phyloP scores from a whole-genome alignment of 441 rosid species.

The Breynia disticha region DNA sequence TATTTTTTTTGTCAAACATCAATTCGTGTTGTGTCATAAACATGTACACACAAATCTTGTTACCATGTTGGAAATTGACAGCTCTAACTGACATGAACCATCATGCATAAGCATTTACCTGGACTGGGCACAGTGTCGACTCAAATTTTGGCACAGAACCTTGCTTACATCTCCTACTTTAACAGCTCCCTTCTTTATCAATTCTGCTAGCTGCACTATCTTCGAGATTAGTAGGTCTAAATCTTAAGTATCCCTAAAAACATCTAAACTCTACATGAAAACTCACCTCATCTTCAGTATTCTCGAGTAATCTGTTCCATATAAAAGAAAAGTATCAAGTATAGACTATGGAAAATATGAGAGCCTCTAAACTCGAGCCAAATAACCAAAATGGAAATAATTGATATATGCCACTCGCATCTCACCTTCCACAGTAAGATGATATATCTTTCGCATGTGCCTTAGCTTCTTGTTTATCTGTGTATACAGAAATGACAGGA shows the following conservation, averaged over 20 bases:
- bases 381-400: slow-evolving; percentile 1
- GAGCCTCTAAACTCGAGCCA: slow-evolving; percentile 7
- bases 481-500: slow-evolving; percentile 12
- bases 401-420: slow-evolving; percentile 9
- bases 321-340: slow-evolving; percentile 16
- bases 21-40: background rate
- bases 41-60: too few relatives aligned
- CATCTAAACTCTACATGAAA: slow-evolving; percentile 8
- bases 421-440: slow-evolving; percentile 90
- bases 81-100: too few relatives aligned
- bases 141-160: slow-evolving; percentile 68
- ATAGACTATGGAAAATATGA: slow-evolving; percentile 8
- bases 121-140: slow-evolving; percentile 54
- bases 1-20: too few relatives aligned
- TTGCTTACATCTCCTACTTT: slow-evolving; percentile 57
- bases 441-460: slow-evolving; percentile 77
- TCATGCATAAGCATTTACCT: slow-evolving; percentile 47
- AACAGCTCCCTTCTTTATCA: slow-evolving; percentile 63
- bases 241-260: background rate
- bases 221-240: slow-evolving; percentile 1
- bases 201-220: slow-evolving; percentile 47
- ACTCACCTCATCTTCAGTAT: slow-evolving; percentile 82
- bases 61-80: too few relatives aligned
- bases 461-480: slow-evolving; percentile 86
- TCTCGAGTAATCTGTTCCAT: slow-evolving; percentile 69